These are phyloP conservation scores for Pseudogymnoascus pannorum DNA, from an alignment of 2,329 filamentous ascomycete species.

Conservation along the genomic window DNA sequence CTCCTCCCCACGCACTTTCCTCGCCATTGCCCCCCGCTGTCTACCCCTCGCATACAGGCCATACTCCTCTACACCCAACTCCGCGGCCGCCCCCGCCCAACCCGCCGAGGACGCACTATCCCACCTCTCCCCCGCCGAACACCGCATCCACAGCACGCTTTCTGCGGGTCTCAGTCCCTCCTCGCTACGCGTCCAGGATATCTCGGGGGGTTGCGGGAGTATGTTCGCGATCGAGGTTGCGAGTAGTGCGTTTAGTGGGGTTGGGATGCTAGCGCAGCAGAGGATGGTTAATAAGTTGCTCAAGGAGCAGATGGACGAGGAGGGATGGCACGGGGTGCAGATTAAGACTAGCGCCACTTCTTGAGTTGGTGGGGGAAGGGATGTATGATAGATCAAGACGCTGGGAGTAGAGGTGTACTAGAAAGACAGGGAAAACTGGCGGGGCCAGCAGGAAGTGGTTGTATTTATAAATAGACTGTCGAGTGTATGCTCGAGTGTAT, in stretches of 20 bases:
- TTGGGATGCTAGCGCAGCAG: slow-evolving; percentile 73
- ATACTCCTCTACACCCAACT: background rate
- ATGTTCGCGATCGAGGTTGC: slow-evolving; percentile 82
- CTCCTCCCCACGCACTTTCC: background rate
- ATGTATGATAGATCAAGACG: background rate
- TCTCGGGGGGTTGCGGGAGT: slow-evolving; percentile 75
- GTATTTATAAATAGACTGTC: background rate
- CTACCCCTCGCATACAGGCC: background rate
- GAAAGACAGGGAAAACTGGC: background rate
- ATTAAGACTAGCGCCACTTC: slow-evolving; percentile 55
- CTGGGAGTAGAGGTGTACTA: background rate
- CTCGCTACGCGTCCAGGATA: slow-evolving; percentile 62
- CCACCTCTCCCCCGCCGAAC: background rate
- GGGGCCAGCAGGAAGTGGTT: background rate
- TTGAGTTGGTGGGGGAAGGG: background rate
- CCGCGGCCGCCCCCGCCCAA: background rate
- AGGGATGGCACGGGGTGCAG: slow-evolving; percentile 77
- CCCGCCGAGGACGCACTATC: slow-evolving; percentile 42
- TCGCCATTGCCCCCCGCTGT: background rate
- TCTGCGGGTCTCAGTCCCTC: background rate
- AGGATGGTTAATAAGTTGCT: slow-evolving; percentile 70
- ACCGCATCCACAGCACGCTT: background rate
- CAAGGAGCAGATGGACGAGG: slow-evolving; percentile 57
- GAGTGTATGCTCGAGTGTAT: slow-evolving; percentile 1
- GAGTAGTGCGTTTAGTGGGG: slow-evolving; percentile 62